Conservation (phyloP, 2,329 filamentous ascomycete species). For the Claviceps maximensis region DNA sequence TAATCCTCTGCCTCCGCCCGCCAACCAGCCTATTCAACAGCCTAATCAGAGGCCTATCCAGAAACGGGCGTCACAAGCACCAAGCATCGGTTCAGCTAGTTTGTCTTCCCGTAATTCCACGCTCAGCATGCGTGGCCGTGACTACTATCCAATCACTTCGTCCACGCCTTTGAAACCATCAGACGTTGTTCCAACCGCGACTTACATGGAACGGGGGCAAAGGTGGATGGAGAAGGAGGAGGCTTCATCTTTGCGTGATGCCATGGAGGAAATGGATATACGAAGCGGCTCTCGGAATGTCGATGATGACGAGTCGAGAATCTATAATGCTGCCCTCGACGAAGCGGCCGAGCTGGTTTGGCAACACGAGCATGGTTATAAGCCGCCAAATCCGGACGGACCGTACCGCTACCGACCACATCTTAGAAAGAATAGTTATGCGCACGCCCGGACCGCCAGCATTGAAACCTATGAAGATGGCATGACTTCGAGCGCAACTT, state of each 20-base stretch:
- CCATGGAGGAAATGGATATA: conserved; percentile 61
- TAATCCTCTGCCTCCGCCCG: conserved; percentile 16
- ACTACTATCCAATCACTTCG: conserved; percentile 36
- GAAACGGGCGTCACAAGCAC: conserved; percentile 18
- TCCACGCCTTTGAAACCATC: conserved; percentile 39
- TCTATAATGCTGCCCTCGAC: conserved; percentile 59
- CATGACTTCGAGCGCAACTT: conserved; percentile 22
- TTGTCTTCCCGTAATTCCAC: conserved; percentile 37
- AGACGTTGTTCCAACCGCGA: conserved; percentile 49
- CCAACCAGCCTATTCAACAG: conserved; percentile 12
- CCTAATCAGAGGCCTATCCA: too few species aligned
- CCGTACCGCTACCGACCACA: conserved; percentile 57
- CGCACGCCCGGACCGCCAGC: conserved; percentile 50
- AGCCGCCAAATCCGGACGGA: conserved; percentile 36
- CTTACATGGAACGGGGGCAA: conserved; percentile 60
- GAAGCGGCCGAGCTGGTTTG: conserved; percentile 71
- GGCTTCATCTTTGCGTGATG: conserved; percentile 53
- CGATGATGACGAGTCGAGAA: conserved; percentile 42
- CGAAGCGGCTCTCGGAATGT: conserved; percentile 21
- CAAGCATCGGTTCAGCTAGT: conserved; percentile 31
- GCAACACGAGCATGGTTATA: conserved; percentile 52
- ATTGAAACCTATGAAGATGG: conserved; percentile 36
- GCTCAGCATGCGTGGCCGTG: conserved; percentile 29
- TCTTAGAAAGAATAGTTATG: conserved; percentile 58
- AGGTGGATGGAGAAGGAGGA: conserved; percentile 76